These are phyloP conservation scores for Ophiostoma novo-ulmi DNA, from an alignment of 2,329 filamentous ascomycete genomes.

Conservation along the genomic window DNA sequence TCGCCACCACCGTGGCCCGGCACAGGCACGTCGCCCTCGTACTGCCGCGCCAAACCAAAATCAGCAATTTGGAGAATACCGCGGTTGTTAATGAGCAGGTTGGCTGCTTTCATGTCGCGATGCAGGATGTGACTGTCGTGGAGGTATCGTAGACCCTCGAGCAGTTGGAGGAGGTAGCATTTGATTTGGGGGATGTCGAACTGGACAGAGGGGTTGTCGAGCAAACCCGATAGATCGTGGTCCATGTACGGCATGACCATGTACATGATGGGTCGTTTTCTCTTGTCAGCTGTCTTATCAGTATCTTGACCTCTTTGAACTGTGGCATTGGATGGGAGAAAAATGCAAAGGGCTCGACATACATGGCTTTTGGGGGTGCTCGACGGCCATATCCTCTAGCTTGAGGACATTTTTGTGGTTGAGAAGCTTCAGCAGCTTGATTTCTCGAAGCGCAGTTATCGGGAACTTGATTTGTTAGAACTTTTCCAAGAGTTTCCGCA, in stretches of 20 bases:
- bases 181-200: slow-evolving; percentile 92
- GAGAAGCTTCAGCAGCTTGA: slow-evolving; percentile 94
- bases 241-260: slow-evolving; percentile 99
- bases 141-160: slow-evolving; percentile 83
- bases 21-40: slow-evolving; percentile 75
- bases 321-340: neutral
- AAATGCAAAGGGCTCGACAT: slow-evolving; percentile 28
- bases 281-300: slow-evolving; percentile 59
- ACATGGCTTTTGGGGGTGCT: slow-evolving; percentile 62
- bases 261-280: slow-evolving; percentile 83
- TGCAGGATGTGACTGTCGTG: slow-evolving; percentile 88
- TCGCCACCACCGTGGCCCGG: slow-evolving; percentile 76
- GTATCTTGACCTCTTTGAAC: neutral
- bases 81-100: slow-evolving; percentile 89
- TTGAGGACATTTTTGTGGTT: slow-evolving; percentile 82
- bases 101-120: slow-evolving; percentile 98
- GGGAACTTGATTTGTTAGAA: slow-evolving; percentile 61
- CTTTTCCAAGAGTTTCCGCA: too few species aligned
- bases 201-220: slow-evolving; percentile 86
- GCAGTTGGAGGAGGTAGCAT: slow-evolving; percentile 91
- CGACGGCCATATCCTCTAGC: slow-evolving; percentile 94
- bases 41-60: slow-evolving; percentile 90
- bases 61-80: slow-evolving; percentile 95
- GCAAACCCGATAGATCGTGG: slow-evolving; percentile 91
- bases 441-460: slow-evolving; percentile 95